Base-by-base conservation (phyloP, 2,329 filamentous ascomycete species). In the Claviceps pusilla region DNA sequence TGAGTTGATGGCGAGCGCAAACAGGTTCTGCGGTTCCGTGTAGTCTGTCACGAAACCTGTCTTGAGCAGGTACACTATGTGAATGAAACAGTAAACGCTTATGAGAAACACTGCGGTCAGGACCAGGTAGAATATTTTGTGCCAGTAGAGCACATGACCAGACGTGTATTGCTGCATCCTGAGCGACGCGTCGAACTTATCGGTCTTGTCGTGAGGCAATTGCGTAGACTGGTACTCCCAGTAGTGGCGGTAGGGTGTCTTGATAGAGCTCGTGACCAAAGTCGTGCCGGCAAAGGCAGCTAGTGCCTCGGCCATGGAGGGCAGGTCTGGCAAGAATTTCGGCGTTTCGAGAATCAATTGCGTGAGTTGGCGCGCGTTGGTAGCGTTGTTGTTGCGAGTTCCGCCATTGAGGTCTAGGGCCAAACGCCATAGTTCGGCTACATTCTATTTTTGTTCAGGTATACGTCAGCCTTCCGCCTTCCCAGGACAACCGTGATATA, bases 1-100 rank as follows among this genome's bases (percentile, higher is more conserved):
- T 52, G 69, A 71, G 62, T 89, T 89, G 52, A 90, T 73, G 2
- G 85, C 83, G 0, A 89, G 68, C 0, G 81, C 73, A 61, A 90
- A 89, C 2, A 89, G 69, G 63, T 89, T 89, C 53, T 84, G 80
- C 0, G 86, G 84, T 61, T 91, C 86, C 0, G 82, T 86, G 63
- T 86, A 89, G 68, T 91, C 87, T 0, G 84, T 89, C 7, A 91
- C 79, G 28, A 87, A 76, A 0, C 79, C 78, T 0, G 71, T 71
- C 6, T 71, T 64, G 16, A 35, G 31, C 58, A 39, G 7, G 11
- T 9, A 72, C 49, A 78, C 63, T 51, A 84, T 65, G 67, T 88
- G 89, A 2, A 71, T 62, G 0, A 88, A 69, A 55, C 84, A 86
- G 43, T 83, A 70, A 31, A 83, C 56, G 63, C 87, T 89, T 60